Evolutionary conservation across 768 basidiomycete species (phyloP).

Genomic region (Pleurotus salmoneostramineus): DNA sequence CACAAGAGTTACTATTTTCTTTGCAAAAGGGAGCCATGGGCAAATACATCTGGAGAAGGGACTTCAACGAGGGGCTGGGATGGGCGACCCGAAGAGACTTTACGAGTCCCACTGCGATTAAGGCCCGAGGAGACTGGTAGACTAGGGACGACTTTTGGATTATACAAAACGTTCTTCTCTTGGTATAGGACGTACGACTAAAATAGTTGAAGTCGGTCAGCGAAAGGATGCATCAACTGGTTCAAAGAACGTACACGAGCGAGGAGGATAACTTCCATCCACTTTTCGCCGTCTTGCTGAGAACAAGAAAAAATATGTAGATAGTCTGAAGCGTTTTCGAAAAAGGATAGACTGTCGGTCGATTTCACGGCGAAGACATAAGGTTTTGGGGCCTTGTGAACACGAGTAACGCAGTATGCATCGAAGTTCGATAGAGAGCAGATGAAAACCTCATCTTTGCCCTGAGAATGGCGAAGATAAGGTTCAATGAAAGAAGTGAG

Average conservation of each 20-base stretch:
- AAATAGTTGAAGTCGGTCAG: not conserved
- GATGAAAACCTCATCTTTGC: conserved; percentile 78
- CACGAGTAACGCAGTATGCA: conserved; percentile 73
- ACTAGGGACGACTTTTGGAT: conserved; percentile 27
- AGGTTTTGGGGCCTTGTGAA: conserved; percentile 78
- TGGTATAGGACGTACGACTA: conserved; percentile 84
- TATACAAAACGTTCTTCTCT: conserved; percentile 68
- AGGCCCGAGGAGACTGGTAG: conserved; percentile 21
- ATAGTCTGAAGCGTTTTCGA: conserved; percentile 87
- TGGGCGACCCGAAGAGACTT: conserved; percentile 25
- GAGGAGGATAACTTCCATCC: conserved; percentile 74
- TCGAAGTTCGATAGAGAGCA: conserved; percentile 91
- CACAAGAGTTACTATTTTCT: conserved; percentile 30
- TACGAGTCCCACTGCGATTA: conserved; percentile 36
- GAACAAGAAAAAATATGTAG: conserved; percentile 81
- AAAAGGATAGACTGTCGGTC: conserved; percentile 79
- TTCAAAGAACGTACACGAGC: conserved; percentile 61
- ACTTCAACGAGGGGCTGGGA: conserved; percentile 28
- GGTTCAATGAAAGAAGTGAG: not conserved
- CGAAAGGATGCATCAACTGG: conserved; percentile 9
- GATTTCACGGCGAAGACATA: conserved; percentile 88
- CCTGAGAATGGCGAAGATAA: conserved; percentile 35
- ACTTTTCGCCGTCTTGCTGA: conserved; percentile 65
- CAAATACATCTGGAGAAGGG: conserved; percentile 53
- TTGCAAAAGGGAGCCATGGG: conserved; percentile 71